Base-by-base conservation (phyloP, 306 rosid species). In the Gillenia trifoliata region DNA sequence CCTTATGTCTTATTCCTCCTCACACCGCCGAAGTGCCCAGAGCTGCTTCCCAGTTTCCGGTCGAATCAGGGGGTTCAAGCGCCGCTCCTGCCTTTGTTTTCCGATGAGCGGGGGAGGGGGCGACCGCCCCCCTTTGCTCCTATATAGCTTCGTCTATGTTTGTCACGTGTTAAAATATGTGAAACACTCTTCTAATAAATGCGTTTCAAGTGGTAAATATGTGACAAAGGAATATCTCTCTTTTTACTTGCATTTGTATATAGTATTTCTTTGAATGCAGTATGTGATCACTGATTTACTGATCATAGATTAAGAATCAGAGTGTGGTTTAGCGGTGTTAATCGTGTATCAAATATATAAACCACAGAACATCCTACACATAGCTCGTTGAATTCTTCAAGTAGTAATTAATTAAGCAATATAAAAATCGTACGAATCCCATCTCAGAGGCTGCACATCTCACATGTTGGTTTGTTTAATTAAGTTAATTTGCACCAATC, bases 361-460 rank as follows among this genome's bases (percentile, higher is more conserved):
- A 64, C 56, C 66, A 75, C 33, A 26, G 74, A 31, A 31, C 74
- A 65, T 60, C 75, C 31, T 47, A 60, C 71, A 49, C 71, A 57
- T 79, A 60, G 75, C 59, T 34, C 57, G 34, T 67, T 49, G 56
- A 81, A 31, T 66, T 57, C n/a, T 66, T 76, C 70, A 40, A 60
- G 7, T 45, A 29, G 30, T 36, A 36, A n/a, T n/a, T 36, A 31
- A 22, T 36, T 72, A 34, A 16, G 19, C 34, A 61, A 29, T 61
- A 38, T 13, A 28, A 61, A 29, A 64, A 12, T 64, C 20, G 15
- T 38, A 57, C 38, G 31, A 41, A 71, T 68, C 72, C 29, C 71
- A 70, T 33, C 55, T 77, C 60, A 50, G 61, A n/a, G 77, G 63
- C 49, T 50, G 64, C 78, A 66, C 83, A 50, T 72, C 76, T 73